phyloP scores from a whole-genome alignment of 805 yeast species.

The Sugiyamaella floridensis region DNA sequence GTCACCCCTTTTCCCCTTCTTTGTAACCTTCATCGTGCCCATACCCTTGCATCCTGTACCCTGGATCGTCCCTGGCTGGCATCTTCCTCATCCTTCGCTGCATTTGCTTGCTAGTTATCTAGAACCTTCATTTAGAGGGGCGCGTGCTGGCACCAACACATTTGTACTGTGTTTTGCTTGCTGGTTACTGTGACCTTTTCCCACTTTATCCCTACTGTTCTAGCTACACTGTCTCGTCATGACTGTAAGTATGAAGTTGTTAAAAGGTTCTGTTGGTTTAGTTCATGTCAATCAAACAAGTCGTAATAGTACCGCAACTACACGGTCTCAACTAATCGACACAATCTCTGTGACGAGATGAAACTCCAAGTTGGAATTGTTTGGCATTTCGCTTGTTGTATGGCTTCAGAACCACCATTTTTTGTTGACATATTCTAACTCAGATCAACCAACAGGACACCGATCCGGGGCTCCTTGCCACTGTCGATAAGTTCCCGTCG shows the following conservation, averaged over 20 bases:
- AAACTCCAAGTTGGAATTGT: no score
- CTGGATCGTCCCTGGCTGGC: not conserved
- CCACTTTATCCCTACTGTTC: no score
- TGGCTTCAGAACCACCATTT: no score
- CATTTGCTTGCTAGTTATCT: not conserved
- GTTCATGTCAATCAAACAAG: not conserved
- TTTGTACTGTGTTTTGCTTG: no score
- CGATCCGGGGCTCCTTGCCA: not conserved
- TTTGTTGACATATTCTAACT: not conserved
- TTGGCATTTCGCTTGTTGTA: no score
- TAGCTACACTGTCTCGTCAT: not conserved
- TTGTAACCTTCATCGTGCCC: not conserved
- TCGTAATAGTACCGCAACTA: not conserved
- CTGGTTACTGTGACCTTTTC: no score
- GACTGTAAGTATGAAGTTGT: not conserved
- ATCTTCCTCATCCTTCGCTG: not conserved
- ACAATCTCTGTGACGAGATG: no score
- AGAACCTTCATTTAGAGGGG: not conserved
- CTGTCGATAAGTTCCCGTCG: not conserved
- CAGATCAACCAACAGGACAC: not conserved
- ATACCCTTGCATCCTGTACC: not conserved
- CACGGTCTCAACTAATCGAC: no score
- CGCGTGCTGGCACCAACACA: no score
- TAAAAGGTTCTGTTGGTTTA: not conserved
- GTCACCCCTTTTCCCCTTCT: not conserved